These are phyloP conservation scores for Barnettozyma siamensis DNA, from an alignment of 805 yeast genomes.

Conservation along the genomic window DNA sequence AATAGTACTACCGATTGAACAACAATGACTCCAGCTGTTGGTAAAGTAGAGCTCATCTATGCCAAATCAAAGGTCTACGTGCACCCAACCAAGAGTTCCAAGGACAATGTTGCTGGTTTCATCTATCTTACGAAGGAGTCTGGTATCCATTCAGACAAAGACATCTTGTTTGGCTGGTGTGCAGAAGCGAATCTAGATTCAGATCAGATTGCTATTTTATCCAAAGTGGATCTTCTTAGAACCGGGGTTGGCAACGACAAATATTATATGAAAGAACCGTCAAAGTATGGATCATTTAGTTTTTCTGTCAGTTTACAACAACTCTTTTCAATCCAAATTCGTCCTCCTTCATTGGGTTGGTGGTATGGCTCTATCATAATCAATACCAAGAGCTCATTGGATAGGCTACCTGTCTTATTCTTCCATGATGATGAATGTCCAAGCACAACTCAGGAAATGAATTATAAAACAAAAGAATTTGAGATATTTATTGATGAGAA, in stretches of 20 bases:
- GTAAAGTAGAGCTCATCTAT: slow-evolving; percentile 27
- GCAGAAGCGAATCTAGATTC: slow-evolving; percentile 48
- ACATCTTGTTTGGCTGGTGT: slow-evolving; percentile 59
- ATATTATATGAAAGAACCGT: slow-evolving; percentile 46
- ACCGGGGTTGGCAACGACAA: not conserved
- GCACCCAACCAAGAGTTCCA: slow-evolving; percentile 70
- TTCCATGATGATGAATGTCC: slow-evolving; percentile 89
- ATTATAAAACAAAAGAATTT: slow-evolving; percentile 55
- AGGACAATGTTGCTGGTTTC: slow-evolving; percentile 78
- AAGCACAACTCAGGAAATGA: slow-evolving; percentile 60
- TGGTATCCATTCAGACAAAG: slow-evolving; percentile 35
- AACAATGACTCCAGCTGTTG: slow-evolving; percentile 12
- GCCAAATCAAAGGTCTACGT: slow-evolving; percentile 70
- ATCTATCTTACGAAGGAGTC: slow-evolving; percentile 57
- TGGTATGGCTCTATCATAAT: slow-evolving; percentile 88
- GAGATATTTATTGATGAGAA: slow-evolving; percentile 61
- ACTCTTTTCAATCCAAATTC: slow-evolving; percentile 72
- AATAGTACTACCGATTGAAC: no score
- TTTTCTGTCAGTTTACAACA: slow-evolving; percentile 57
- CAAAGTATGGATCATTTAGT: slow-evolving; percentile 48
- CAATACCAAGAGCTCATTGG: slow-evolving; percentile 54
- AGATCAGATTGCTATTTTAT: slow-evolving; percentile 42
- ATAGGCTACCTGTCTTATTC: slow-evolving; percentile 74
- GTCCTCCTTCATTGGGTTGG: slow-evolving; percentile 81
- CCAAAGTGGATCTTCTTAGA: slow-evolving; percentile 40